Base-by-base conservation (phyloP, 2,329 filamentous ascomycete genomes). In the Trichoderma lentiforme region DNA sequence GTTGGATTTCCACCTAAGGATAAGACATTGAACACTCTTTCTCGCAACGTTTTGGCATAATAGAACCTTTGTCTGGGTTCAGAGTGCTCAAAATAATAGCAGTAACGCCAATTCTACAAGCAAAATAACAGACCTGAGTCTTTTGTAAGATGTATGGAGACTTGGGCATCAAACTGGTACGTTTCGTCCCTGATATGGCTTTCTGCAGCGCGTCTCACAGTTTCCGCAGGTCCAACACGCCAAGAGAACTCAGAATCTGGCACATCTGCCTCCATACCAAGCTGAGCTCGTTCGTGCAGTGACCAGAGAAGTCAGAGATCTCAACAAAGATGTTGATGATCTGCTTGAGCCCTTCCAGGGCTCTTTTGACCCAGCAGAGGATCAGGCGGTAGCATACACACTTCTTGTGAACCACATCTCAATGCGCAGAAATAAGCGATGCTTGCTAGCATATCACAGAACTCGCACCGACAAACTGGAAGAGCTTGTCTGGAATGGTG, bases 361-460 rank as follows among this genome's bases (percentile, higher is more conserved):
- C 73, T 91, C 91, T 0, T 98, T 98, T 84, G 91, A 97, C 76
- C 95, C 94, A 0, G 89, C 91, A 18, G 88, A 91, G 12, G 91
- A 98, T 77, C 93, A 94, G 58, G 93, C 93, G 11, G 92, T 92
- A 36, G 95, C 95, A 3, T 97, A 94, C 79, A 93, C 93, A 2
- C 86, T 99, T 28, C 89, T 99, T 26, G 95, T 98, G 73, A 93
- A 98, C 80, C 95, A 99, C 80, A 85, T 99, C 12, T 94, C 93
- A 76, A 98, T 98, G 92, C 91, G 96, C 63, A 89, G 96, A 70
- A 97, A 99, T 82, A 99, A 99, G 82, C 91, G 96, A 57, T 99
- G 96, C 79, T 86, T 99, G 24, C 88, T 99, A 7, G 95, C 95
- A 4, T 99, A 99, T 80, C 96, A 99, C 80, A 91, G 93, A 36